These are phyloP conservation scores for Triticum monococcum DNA, from an alignment of 176 grass and related monocot genomes.

Conservation along the genomic window DNA sequence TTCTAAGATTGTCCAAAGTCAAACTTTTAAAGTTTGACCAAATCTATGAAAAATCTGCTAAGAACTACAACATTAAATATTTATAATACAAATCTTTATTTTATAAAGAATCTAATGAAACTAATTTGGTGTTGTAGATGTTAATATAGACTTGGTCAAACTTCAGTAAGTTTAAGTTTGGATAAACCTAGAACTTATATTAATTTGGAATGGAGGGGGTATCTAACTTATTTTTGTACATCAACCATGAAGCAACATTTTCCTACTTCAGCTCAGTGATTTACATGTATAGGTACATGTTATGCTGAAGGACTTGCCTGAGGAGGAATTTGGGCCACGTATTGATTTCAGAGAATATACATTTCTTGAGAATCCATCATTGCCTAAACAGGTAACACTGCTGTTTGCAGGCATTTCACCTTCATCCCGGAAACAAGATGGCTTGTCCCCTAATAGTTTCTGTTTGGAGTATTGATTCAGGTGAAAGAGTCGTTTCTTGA, in stretches of 20 bases:
- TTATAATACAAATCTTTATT: no score
- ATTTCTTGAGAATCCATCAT: slow-evolving; percentile 84
- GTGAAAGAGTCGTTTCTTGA: slow-evolving; percentile 84
- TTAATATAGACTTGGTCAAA: no score
- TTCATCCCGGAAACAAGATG: slow-evolving; percentile 6
- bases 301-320: slow-evolving; percentile 79
- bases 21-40: no score
- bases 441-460: slow-evolving; percentile 28
- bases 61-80: no score
- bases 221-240: not conserved
- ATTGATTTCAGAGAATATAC: slow-evolving; percentile 97
- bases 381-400: slow-evolving; percentile 67
- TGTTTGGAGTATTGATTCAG: slow-evolving; percentile 37
- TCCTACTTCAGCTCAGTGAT: slow-evolving; percentile 8
- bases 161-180: no score
- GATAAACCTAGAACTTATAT: no score
- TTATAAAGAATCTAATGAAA: no score
- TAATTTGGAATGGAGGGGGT: not conserved
- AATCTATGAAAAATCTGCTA: no score
- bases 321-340: slow-evolving; percentile 71
- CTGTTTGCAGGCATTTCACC: slow-evolving; percentile 8
- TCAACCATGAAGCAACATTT: not conserved
- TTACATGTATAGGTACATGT: slow-evolving; percentile 66
- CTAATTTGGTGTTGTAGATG: no score
- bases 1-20: no score